These are phyloP conservation scores for Prosopis cineraria DNA, from an alignment of 306 rosid species.

Conservation along the genomic window DNA sequence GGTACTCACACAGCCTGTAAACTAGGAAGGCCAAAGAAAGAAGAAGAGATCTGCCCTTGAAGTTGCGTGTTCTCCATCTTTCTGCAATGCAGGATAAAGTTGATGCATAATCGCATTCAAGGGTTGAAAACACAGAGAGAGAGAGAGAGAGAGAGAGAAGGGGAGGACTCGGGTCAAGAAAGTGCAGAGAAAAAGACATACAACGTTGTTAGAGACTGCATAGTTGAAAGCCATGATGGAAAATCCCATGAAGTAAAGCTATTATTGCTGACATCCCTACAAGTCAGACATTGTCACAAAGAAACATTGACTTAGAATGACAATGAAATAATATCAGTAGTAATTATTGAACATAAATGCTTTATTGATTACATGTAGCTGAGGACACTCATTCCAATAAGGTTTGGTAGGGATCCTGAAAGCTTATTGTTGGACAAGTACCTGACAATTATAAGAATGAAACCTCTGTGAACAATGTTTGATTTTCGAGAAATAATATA, in stretches of 20 bases:
- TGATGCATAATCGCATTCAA: conserved; percentile 10
- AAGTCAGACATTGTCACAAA: conserved; percentile 2
- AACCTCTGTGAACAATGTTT: conserved; percentile 7
- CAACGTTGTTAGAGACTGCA: conserved; percentile 58
- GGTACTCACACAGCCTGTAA: conserved; percentile 58
- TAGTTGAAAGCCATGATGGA: conserved; percentile 54
- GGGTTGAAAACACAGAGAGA: not conserved
- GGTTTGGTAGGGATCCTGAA: conserved; percentile 57
- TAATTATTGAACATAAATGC: conserved; percentile 17
- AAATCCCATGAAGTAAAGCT: conserved; percentile 46
- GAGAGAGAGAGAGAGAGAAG: not conserved
- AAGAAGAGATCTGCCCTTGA: conserved; percentile 47
- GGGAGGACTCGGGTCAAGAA: not conserved
- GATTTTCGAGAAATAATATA: conserved; percentile 2
- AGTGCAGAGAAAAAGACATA: conserved; percentile 42
- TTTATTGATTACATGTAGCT: conserved; percentile 50
- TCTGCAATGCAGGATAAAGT: conserved; percentile 41
- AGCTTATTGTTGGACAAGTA: conserved; percentile 62
- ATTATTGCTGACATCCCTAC: conserved; percentile 64
- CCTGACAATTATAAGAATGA: conserved; percentile 42
- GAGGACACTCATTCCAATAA: conserved; percentile 50
- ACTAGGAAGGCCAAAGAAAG: conserved; percentile 44
- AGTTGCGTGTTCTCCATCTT: conserved; percentile 53
- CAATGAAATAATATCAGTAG: not conserved
- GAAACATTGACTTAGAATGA: not conserved